Conservation (phyloP, 352 stramenopile species). For the Phytophthora capsici region DNA sequence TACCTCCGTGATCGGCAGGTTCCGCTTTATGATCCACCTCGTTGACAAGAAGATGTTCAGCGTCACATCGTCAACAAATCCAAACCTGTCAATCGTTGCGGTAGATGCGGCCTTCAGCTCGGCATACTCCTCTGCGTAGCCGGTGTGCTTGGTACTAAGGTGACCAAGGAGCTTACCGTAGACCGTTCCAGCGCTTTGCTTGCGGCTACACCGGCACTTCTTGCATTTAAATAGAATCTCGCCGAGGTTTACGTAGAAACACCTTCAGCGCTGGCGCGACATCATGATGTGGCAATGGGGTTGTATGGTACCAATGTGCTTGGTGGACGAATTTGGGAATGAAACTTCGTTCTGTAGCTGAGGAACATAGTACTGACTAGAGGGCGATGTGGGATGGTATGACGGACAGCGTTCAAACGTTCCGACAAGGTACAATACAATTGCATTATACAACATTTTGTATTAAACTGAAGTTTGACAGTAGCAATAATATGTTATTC, state of each 20-base stretch:
- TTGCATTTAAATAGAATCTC: constrained; percentile 14
- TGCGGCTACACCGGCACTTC: constrained; percentile 12
- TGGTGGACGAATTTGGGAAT: neutral
- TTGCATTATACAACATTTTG: neutral
- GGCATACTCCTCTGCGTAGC: constrained; percentile 7
- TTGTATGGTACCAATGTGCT: neutral
- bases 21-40: constrained; percentile 5
- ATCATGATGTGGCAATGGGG: constrained; percentile 8
- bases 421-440: neutral
- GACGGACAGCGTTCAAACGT: neutral
- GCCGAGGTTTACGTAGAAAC: constrained; percentile 11
- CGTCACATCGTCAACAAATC: constrained; percentile 13
- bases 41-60: constrained; percentile 10
- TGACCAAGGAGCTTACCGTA: constrained; percentile 13
- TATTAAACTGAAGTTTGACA: neutral
- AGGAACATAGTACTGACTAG: too few relatives aligned
- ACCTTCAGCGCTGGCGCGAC: constrained; percentile 5
- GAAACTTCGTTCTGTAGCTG: neutral
- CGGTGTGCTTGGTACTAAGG: constrained; percentile 5
- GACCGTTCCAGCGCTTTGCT: constrained; percentile 6
- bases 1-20: constrained; percentile 1
- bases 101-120: neutral
- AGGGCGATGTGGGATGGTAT: neutral
- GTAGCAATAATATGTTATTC: neutral
- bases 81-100: constrained; percentile 3